phyloP scores from a whole-genome alignment of 352 stramenopile genomes.

The Phytophthora agathidicida region DNA sequence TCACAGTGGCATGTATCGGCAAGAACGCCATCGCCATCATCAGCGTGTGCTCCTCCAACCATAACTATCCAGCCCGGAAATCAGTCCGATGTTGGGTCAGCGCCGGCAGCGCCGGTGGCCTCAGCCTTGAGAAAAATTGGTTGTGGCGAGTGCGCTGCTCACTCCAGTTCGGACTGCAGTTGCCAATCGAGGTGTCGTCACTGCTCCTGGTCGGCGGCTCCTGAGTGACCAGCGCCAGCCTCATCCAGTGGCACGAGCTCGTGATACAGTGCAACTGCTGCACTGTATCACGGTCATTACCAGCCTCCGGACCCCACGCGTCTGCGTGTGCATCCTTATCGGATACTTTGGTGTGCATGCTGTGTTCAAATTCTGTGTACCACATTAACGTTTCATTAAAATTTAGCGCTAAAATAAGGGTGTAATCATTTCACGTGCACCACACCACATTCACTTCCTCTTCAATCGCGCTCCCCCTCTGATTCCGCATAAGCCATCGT shows the following conservation, averaged over 20 bases:
- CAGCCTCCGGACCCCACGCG: too few relatives aligned
- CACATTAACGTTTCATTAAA: too few relatives aligned
- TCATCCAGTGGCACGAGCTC: neutral
- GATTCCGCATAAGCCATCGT: neutral
- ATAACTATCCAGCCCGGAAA: conserved; percentile 17
- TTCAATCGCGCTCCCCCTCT: conserved; percentile 13
- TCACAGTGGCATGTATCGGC: conserved; percentile 1
- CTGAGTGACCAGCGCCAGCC: neutral
- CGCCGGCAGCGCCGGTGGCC: neutral
- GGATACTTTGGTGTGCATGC: neutral
- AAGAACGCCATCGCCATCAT: too few relatives aligned
- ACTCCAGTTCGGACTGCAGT: too few relatives aligned
- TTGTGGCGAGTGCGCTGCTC: conserved; percentile 12
- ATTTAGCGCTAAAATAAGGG: too few relatives aligned
- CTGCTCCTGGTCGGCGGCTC: neutral
- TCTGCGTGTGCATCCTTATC: neutral
- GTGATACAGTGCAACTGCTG: too few relatives aligned
- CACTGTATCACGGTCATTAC: too few relatives aligned
- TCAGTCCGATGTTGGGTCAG: conserved; percentile 1
- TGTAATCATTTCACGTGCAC: too few relatives aligned
- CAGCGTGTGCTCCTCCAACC: too few relatives aligned
- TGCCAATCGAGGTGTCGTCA: too few relatives aligned
- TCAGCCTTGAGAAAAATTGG: conserved; percentile 10
- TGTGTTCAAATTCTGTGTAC: neutral
- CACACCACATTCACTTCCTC: too few relatives aligned